Percentiles rank a stretch among this genome's conserved stretches.
These are phyloP conservation scores for Aspergillus neoniger DNA, from an alignment of 2,329 filamentous ascomycete species.

Conservation along the genomic window DNA sequence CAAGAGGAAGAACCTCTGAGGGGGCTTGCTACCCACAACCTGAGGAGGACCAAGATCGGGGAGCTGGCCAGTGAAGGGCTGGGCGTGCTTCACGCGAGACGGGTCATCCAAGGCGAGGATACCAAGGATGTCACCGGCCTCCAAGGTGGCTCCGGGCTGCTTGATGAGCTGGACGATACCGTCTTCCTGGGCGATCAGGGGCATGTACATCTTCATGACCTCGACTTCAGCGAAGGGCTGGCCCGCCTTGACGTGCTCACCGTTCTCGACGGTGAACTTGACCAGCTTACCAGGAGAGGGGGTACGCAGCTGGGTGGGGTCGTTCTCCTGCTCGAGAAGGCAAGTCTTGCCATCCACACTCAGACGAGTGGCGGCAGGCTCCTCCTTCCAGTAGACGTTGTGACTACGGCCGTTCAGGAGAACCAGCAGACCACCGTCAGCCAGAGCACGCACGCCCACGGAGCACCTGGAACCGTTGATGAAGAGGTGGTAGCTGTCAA, in stretches of 20 bases:
- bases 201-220: slow-evolving; percentile 99
- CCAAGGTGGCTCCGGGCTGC: slow-evolving; percentile 95
- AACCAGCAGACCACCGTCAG: slow-evolving; percentile 89
- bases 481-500: slow-evolving; percentile 95
- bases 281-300: slow-evolving; percentile 97
- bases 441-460: slow-evolving; percentile 87
- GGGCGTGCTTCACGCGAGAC: slow-evolving; percentile 91
- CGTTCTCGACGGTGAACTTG: slow-evolving; percentile 96
- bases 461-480: slow-evolving; percentile 98
- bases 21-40: slow-evolving; percentile 85
- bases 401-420: slow-evolving; percentile 90
- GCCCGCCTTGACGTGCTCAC: slow-evolving; percentile 86
- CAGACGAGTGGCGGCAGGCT: slow-evolving; percentile 90
- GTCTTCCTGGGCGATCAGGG: slow-evolving; percentile 88
- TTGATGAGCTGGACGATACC: slow-evolving; percentile 98
- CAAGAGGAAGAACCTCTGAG: slow-evolving; percentile 80
- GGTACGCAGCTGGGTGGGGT: slow-evolving; percentile 92
- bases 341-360: slow-evolving; percentile 99
- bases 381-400: slow-evolving; percentile 99
- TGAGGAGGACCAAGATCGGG: slow-evolving; percentile 84
- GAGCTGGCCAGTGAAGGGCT: slow-evolving; percentile 88
- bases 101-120: slow-evolving; percentile 95
- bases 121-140: slow-evolving; percentile 97
- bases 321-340: slow-evolving; percentile 96
- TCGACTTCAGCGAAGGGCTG: slow-evolving; percentile 96